These are phyloP conservation scores for Phylloporus arenicola DNA, from an alignment of 768 basidiomycete genomes.

Conservation along the genomic window DNA sequence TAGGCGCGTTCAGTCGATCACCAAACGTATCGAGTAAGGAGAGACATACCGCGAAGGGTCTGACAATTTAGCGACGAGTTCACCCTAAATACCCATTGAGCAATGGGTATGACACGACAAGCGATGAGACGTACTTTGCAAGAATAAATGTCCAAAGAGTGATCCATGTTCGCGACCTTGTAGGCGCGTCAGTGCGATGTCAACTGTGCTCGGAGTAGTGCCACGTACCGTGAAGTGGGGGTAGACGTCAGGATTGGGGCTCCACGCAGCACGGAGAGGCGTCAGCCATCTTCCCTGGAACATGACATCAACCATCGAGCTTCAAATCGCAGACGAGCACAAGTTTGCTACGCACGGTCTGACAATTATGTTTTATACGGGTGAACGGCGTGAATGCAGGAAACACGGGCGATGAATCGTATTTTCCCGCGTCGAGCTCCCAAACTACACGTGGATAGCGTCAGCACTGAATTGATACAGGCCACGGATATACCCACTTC, in stretches of 20 bases:
- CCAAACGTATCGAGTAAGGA: neutral
- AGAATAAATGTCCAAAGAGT: constrained; percentile 68
- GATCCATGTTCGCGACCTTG: constrained; percentile 76
- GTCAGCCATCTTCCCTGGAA: constrained; percentile 78
- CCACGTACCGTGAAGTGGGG: constrained; percentile 74
- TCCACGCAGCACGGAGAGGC: constrained; percentile 73
- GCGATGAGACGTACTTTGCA: constrained; percentile 46
- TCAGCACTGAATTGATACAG: constrained; percentile 7
- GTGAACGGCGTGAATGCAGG: constrained; percentile 59
- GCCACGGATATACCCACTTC: constrained; percentile 43
- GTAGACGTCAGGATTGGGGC: constrained; percentile 68
- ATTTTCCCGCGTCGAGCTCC: constrained; percentile 55
- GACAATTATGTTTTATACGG: constrained; percentile 67
- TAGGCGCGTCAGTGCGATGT: neutral
- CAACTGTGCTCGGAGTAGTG: neutral
- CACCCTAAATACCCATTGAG: constrained; percentile 44
- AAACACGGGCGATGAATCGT: constrained; percentile 46
- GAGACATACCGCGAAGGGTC: constrained; percentile 49
- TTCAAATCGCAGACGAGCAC: neutral
- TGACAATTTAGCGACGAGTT: constrained; percentile 57
- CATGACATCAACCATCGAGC: neutral
- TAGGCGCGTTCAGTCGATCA: too few relatives aligned
- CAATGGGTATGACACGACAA: neutral
- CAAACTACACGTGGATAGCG: constrained; percentile 49
- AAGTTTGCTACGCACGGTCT: constrained; percentile 50